Base-by-base conservation (phyloP, 192 early-diverging fungal genomes). In the Podila clonocystis region DNA sequence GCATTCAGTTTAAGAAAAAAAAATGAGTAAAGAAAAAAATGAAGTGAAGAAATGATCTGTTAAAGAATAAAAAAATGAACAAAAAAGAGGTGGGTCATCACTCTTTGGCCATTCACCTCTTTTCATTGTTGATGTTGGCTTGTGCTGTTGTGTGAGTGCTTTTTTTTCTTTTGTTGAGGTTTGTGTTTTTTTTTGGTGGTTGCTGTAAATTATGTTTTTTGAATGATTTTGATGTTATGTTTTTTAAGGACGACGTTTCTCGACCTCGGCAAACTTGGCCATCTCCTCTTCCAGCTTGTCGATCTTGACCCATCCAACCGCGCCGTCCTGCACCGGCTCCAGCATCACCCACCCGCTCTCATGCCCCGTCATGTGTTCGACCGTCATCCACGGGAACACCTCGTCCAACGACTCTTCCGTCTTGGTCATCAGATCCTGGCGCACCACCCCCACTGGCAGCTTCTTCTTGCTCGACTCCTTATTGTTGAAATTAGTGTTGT, bases 291-390 rank as follows among this genome's bases (percentile, higher is more conserved):
- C 77, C 20, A 80, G 58, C 26, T 66, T 72, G 30, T 80, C 77
- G 52, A 80, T 80, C 77, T 80, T 80, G 45, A 80, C 63, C 77
- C 77, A 80, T 0, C 77, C 77, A 2, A 80, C 77, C 5, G 77
- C 77, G 31, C 77, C 77, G 29, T 80, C 77, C 67, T 73, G 67
- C 24, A 73, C 77, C 11, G 77, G 77, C 34, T 80, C 77, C 11
- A 80, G 48, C 77, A 80, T 80, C 5, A 80, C 77, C 77, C 77
- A 80, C 6, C 62, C 77, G 34, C 77, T 80, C 38, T 80, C 77
- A 28, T 61, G 62, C 5, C 77, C 77, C 6, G 77, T 34, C 69
- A 63, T 73, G 49, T 80, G 77, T n/a, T 80, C 77, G 17, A 73
- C 57, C 31, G 58, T 63, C 2, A 58, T 73, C 70, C 70, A 80